Evolutionary conservation across 83 land plant species (phyloP).

Genomic region (Isoetes engelmannii): DNA sequence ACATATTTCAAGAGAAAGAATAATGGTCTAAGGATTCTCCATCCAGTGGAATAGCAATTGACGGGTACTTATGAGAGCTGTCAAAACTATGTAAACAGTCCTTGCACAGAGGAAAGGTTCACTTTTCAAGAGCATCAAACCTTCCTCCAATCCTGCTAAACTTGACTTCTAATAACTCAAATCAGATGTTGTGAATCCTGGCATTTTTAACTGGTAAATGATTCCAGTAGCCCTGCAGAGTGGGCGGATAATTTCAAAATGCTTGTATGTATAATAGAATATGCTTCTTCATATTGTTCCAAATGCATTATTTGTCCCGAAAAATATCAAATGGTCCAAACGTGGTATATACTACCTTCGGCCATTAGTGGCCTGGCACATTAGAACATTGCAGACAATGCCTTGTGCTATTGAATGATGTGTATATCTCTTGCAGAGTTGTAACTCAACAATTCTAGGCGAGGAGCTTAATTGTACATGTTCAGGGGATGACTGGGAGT

Average conservation of each 20-base stretch:
- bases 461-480: constrained; percentile 12
- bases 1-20: too few species aligned
- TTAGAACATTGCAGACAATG: neutral
- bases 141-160: too few species aligned
- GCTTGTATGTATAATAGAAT: neutral
- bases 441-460: neutral
- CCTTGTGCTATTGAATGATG: neutral
- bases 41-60: too few species aligned
- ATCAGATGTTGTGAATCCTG: too few species aligned
- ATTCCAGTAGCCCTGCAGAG: neutral
- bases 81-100: too few species aligned
- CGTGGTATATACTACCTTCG: neutral
- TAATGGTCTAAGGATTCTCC: too few species aligned
- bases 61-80: too few species aligned
- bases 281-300: neutral
- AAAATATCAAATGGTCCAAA: neutral
- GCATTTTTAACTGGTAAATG: too few species aligned
- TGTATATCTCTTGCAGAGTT: neutral
- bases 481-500: constrained; percentile 34
- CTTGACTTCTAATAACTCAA: too few species aligned
- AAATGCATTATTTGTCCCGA: neutral
- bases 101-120: too few species aligned
- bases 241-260: neutral
- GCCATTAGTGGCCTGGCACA: neutral
- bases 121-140: too few species aligned